phyloP scores from a whole-genome alignment of 106 monocot species.

The Platanthera zijinensis region DNA sequence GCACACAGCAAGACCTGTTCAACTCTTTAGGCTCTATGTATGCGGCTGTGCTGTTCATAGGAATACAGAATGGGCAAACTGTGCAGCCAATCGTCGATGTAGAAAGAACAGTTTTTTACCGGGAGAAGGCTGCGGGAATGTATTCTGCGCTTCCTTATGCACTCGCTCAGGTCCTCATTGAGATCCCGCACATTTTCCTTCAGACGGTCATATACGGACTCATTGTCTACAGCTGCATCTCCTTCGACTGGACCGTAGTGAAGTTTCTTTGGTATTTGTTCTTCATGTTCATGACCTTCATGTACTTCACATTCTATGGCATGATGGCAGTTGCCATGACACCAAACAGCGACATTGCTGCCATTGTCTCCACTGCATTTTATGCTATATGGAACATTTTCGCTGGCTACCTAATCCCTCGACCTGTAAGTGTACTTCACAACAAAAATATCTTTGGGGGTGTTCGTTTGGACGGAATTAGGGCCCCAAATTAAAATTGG shows the following conservation, averaged over 20 bases:
- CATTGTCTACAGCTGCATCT: constrained; percentile 6
- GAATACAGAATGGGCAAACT: constrained; percentile 26
- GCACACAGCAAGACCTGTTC: constrained; percentile 29
- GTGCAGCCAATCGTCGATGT: constrained; percentile 43
- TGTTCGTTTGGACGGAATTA: no score
- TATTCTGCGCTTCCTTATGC: constrained; percentile 55
- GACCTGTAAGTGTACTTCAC: constrained; percentile 4
- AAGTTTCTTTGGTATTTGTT: constrained; percentile 12
- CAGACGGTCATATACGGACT: constrained; percentile 2
- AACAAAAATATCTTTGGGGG: no score
- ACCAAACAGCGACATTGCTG: constrained; percentile 9
- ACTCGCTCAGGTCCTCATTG: constrained; percentile 25
- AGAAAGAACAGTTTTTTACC: constrained; percentile 46
- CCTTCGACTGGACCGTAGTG: constrained; percentile 3
- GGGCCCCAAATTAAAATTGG: no score
- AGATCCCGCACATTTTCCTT: constrained; percentile 1
- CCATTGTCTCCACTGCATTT: constrained; percentile 13
- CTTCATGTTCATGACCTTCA: constrained; percentile 9
- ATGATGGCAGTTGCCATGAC: constrained; percentile 15
- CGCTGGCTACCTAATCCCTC: constrained; percentile 7
- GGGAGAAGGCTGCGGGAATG: constrained; percentile 59
- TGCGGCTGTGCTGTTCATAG: constrained; percentile 37
- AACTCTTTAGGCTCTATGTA: constrained; percentile 55
- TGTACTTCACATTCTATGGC: constrained; percentile 13
- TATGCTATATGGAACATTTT: constrained; percentile 13